phyloP scores from a whole-genome alignment of 208 protist species.

The Trypanosomatidae sp. region DNA sequence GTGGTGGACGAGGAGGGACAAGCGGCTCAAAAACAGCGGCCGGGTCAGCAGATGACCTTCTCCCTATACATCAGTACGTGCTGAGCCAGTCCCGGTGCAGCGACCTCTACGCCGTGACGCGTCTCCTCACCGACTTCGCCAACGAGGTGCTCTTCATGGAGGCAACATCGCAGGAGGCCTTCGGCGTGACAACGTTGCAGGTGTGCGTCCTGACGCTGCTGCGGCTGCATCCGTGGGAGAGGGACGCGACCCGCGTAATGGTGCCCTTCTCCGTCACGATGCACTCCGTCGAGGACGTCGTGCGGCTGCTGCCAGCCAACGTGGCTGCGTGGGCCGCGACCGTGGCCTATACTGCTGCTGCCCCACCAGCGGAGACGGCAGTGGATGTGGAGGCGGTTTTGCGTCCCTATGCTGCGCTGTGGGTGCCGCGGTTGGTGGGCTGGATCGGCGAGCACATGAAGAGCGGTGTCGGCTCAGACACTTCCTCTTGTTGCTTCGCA shows the following conservation, averaged over 20 bases:
- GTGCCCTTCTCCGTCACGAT: conserved; percentile 28
- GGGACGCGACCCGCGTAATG: conserved; percentile 49
- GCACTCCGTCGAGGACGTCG: conserved; percentile 12
- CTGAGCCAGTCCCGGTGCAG: conserved; percentile 53
- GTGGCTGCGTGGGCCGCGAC: conserved; percentile 4
- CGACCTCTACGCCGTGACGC: conserved; percentile 58
- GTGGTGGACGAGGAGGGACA: too few relatives aligned
- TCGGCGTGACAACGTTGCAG: conserved; percentile 78
- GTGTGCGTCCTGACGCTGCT: conserved; percentile 63
- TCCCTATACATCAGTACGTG: conserved; percentile 89
- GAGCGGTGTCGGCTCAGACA: background rate
- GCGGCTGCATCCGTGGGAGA: conserved; percentile 54
- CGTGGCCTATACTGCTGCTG: too few relatives aligned
- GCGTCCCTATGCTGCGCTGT: conserved; percentile 20
- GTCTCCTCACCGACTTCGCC: conserved; percentile 69
- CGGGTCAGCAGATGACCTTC: conserved; percentile 81
- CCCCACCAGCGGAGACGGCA: background rate
- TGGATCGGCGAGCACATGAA: conserved; percentile 17
- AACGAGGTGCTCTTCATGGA: conserved; percentile 66
- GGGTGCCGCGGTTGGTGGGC: conserved; percentile 30
- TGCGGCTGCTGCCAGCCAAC: background rate
- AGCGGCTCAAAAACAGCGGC: background rate
- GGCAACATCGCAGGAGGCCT: conserved; percentile 72
- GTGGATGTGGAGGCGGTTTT: conserved; percentile 14
- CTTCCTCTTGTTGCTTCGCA: too few relatives aligned